These are phyloP conservation scores for Zoysia matrella DNA, from an alignment of 202 grass and related monocot genomes.

Conservation along the genomic window DNA sequence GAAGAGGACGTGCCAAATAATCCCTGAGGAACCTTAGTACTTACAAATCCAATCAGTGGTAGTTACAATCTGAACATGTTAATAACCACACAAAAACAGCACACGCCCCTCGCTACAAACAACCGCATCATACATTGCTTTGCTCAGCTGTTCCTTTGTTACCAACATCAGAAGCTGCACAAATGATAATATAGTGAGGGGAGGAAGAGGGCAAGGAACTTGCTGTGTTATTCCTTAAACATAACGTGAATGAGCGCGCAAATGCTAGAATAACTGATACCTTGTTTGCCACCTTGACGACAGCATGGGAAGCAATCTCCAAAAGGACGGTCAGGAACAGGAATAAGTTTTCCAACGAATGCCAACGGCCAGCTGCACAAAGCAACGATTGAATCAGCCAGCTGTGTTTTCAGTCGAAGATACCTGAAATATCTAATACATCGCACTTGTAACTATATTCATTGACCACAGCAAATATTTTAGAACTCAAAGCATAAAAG, in stretches of 20 bases:
- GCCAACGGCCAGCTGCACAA: slow-evolving; percentile 79
- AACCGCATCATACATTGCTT: slow-evolving; percentile 12
- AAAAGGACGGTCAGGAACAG: slow-evolving; percentile 64
- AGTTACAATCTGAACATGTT: slow-evolving; percentile 39
- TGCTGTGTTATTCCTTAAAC: neutral
- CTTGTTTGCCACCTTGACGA: slow-evolving; percentile 43
- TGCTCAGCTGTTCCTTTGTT: neutral
- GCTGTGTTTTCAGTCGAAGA: neutral
- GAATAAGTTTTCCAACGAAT: slow-evolving; percentile 76
- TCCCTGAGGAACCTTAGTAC: slow-evolving; percentile 12
- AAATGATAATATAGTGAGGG: neutral
- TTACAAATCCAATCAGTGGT: slow-evolving; percentile 30
- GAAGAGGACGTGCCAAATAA: neutral
- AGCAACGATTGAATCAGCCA: slow-evolving; percentile 24
- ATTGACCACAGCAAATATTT: neutral
- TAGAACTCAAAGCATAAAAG: neutral
- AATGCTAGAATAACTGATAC: slow-evolving; percentile 7
- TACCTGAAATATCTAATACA: neutral
- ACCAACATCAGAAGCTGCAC: slow-evolving; percentile 37
- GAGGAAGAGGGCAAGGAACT: neutral
- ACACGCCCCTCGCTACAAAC: neutral
- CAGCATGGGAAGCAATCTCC: slow-evolving; percentile 54
- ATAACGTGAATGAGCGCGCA: neutral
- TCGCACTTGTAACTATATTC: neutral
- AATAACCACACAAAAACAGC: slow-evolving; percentile 11